Conservation (phyloP, 1,284 basidiomycete species). For the Dichomitus squalens region DNA sequence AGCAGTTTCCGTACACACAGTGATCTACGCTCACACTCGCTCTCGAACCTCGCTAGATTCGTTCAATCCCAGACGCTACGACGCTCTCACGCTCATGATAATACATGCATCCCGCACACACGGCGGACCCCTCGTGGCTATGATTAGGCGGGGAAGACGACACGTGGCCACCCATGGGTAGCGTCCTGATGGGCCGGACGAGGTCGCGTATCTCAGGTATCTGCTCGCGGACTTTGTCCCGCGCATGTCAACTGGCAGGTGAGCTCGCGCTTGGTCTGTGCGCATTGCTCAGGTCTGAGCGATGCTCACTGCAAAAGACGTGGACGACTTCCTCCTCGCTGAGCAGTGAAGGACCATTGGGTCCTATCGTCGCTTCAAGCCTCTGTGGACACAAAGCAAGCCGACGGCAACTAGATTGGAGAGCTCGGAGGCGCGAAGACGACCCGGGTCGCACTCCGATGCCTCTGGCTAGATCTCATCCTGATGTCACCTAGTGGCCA, state of each 20-base stretch:
- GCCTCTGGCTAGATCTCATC: too few species aligned
- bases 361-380: background rate
- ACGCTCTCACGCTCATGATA: background rate
- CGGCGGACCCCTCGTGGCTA: background rate
- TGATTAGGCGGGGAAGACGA: background rate
- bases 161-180: background rate
- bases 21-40: background rate
- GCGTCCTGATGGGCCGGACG: background rate
- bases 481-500: background rate
- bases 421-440: background rate
- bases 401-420: background rate
- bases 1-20: too few species aligned
- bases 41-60: background rate
- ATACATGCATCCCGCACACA: background rate
- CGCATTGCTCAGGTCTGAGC: background rate
- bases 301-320: background rate
- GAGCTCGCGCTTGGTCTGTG: background rate
- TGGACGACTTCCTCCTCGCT: background rate
- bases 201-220: background rate
- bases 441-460: background rate
- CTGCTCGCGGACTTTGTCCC: background rate
- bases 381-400: background rate
- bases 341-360: background rate
- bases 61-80: background rate
- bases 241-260: background rate